These are phyloP conservation scores for Pyrenophora teres DNA, from an alignment of 2,329 filamentous ascomycete species.

Conservation along the genomic window DNA sequence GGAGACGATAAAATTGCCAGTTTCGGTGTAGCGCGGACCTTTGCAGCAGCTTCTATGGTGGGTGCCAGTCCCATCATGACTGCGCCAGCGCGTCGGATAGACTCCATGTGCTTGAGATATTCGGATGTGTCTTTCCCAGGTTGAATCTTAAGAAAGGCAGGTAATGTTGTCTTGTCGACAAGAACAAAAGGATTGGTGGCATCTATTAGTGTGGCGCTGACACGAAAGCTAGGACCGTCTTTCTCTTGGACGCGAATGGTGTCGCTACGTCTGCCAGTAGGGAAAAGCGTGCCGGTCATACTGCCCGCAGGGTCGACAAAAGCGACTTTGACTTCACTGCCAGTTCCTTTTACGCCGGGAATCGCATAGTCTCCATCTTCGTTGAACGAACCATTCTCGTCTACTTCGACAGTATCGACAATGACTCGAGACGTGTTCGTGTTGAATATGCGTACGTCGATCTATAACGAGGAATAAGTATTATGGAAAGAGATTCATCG, in stretches of 20 bases:
- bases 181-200: conserved; percentile 68
- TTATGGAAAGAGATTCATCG: neutral
- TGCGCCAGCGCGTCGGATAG: conserved; percentile 61
- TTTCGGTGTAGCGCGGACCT: conserved; percentile 63
- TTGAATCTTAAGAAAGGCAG: conserved; percentile 54
- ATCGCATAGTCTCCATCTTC: conserved; percentile 62
- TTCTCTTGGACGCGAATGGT: conserved; percentile 42
- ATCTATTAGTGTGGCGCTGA: conserved; percentile 63
- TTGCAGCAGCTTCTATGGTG: conserved; percentile 41
- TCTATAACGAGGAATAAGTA: conserved; percentile 16
- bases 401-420: conserved; percentile 59
- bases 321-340: conserved; percentile 61
- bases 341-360: conserved; percentile 65
- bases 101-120: conserved; percentile 57
- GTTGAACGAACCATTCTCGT: conserved; percentile 48
- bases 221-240: conserved; percentile 36
- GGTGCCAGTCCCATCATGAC: conserved; percentile 63
- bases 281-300: conserved; percentile 64
- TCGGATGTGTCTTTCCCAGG: conserved; percentile 48
- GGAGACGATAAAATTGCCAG: conserved; percentile 58
- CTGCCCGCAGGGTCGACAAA: conserved; percentile 67
- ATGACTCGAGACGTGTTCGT: conserved; percentile 68
- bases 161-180: conserved; percentile 57
- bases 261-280: conserved; percentile 61
- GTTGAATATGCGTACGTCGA: conserved; percentile 64